Percentiles rank a stretch among this genome's conserved stretches.
Conservation (phyloP, 495 filamentous ascomycete species). For the Tuber melanosporum region DNA sequence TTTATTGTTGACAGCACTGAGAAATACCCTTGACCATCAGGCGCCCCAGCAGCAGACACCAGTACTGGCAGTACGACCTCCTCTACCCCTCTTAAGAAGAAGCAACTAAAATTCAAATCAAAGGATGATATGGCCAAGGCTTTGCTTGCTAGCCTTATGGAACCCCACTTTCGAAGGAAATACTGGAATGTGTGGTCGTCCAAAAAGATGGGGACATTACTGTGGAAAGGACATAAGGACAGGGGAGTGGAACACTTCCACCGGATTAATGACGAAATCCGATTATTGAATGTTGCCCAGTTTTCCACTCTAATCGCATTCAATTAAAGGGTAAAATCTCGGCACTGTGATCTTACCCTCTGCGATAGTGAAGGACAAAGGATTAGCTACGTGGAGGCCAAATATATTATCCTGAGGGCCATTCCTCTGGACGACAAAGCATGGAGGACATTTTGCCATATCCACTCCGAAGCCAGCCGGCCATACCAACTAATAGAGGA, state of each 20-base stretch:
- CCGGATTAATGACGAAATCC: background rate
- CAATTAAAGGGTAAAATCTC: too few relatives aligned
- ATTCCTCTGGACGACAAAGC: too few relatives aligned
- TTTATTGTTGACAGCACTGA: background rate
- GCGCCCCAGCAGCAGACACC: background rate
- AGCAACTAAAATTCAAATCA: background rate
- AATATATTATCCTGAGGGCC: too few relatives aligned
- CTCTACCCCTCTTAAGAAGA: too few relatives aligned
- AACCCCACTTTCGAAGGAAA: background rate
- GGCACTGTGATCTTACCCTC: too few relatives aligned
- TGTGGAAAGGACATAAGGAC: background rate
- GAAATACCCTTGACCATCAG: background rate
- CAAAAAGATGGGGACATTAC: rapidly evolving
- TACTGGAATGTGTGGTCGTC: too few relatives aligned
- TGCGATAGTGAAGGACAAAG: too few relatives aligned
- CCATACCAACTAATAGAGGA: too few relatives aligned
- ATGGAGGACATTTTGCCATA: too few relatives aligned
- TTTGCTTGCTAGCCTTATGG: background rate
- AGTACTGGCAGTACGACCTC: too few relatives aligned
- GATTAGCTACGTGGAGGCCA: too few relatives aligned
- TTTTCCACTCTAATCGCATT: background rate
- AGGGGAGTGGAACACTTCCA: background rate
- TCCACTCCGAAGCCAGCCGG: too few relatives aligned
- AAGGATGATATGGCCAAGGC: background rate
- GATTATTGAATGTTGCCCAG: background rate